Evolutionary conservation across 139 green algal species (phyloP).

Genomic region (Spirogloea muscicola): DNA sequence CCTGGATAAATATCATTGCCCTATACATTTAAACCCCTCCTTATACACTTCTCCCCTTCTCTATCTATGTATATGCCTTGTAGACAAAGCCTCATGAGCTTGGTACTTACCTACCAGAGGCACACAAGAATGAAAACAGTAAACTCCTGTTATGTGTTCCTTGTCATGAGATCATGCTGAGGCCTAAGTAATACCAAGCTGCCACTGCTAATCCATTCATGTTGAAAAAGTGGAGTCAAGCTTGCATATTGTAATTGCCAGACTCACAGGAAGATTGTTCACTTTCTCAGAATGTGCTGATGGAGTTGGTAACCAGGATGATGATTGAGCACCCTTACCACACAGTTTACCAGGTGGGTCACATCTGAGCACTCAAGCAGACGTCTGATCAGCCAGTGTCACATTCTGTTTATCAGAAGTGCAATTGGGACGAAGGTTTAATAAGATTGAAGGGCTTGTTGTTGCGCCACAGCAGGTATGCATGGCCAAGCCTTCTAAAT

Average conservation of each 20-base stretch:
- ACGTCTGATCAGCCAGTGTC: too few species aligned
- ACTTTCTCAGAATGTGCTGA: constrained; percentile 35
- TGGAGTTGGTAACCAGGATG: constrained; percentile 62
- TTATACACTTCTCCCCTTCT: neutral
- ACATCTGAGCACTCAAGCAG: too few species aligned
- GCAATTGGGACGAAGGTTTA: neutral
- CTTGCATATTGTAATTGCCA: too few species aligned
- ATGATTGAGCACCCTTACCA: constrained; percentile 79
- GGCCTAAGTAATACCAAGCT: too few species aligned
- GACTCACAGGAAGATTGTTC: too few species aligned
- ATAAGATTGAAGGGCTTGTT: neutral
- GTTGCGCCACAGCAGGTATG: neutral
- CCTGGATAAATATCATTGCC: neutral
- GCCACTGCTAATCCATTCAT: too few species aligned
- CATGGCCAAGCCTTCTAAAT: neutral
- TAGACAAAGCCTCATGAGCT: too few species aligned
- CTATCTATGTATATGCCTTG: neutral
- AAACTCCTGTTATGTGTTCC: too few species aligned
- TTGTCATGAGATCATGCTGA: too few species aligned
- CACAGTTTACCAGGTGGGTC: constrained; percentile 62
- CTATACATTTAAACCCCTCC: neutral
- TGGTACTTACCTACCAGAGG: too few species aligned
- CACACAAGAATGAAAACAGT: too few species aligned
- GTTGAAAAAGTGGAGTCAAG: too few species aligned
- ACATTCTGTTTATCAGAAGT: constrained; percentile 1